Percentiles rank a stretch among this genome's conserved stretches.
Evolutionary conservation across 108 stramenopile genomes (phyloP).

Genomic region (Cylindrotheca closterium): DNA sequence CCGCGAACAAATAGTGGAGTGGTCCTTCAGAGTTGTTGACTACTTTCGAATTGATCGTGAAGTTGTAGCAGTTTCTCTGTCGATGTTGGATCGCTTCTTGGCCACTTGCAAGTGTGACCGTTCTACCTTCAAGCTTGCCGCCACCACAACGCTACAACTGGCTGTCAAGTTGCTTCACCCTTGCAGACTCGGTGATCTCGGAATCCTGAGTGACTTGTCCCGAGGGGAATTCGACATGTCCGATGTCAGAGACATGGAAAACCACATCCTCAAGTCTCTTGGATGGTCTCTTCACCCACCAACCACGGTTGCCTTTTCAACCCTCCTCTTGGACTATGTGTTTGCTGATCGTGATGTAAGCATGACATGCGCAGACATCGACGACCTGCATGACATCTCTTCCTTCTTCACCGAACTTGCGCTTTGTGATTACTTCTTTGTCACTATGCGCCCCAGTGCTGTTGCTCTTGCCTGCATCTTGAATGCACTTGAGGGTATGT

Average conservation of each 20-base stretch:
- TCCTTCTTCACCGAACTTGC: slow-evolving; percentile 64
- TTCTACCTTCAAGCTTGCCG: slow-evolving; percentile 61
- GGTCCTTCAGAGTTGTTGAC: slow-evolving; percentile 73
- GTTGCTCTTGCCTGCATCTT: slow-evolving; percentile 67
- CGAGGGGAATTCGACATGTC: slow-evolving; percentile 67
- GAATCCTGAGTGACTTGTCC: slow-evolving; percentile 57
- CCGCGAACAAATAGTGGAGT: slow-evolving; percentile 71
- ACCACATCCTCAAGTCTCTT: slow-evolving; percentile 38
- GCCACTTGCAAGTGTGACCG: slow-evolving; percentile 50
- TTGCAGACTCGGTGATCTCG: slow-evolving; percentile 56
- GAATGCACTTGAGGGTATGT: slow-evolving; percentile 77
- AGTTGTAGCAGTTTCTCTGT: slow-evolving; percentile 51
- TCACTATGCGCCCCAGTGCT: slow-evolving; percentile 32
- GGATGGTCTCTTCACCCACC: slow-evolving; percentile 57
- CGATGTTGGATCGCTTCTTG: slow-evolving; percentile 66
- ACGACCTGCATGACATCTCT: slow-evolving; percentile 57
- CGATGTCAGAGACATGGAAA: slow-evolving; percentile 58
- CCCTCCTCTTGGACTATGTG: slow-evolving; percentile 42
- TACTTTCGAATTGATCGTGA: slow-evolving; percentile 71
- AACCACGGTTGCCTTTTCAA: slow-evolving; percentile 42
- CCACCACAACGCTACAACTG: slow-evolving; percentile 54
- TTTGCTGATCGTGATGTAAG: slow-evolving; percentile 19
- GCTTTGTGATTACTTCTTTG: slow-evolving; percentile 69
- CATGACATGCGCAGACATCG: slow-evolving; percentile 36
- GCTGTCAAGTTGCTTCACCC: slow-evolving; percentile 67